These are phyloP conservation scores for Fraxinus anomala DNA, from an alignment of 257 asterid genomes.

Conservation along the genomic window DNA sequence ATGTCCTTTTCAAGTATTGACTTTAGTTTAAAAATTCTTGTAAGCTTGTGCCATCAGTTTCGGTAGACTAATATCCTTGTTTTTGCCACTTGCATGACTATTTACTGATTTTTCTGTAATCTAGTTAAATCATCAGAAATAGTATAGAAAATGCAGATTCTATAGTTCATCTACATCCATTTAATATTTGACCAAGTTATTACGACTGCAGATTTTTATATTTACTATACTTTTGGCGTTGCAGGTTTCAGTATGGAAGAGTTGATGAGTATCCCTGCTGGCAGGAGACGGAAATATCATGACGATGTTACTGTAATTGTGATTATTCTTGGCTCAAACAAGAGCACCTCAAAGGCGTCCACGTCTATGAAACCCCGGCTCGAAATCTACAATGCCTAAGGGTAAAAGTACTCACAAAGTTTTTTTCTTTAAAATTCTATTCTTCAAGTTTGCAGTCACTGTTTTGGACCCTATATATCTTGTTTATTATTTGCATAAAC, in stretches of 20 bases:
- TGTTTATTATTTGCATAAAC: background rate
- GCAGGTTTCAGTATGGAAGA: conserved; percentile 88
- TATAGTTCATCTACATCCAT: background rate
- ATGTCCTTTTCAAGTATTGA: conserved; percentile 27
- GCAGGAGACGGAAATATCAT: conserved; percentile 85
- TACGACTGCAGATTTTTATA: background rate
- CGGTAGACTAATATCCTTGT: conserved; percentile 6
- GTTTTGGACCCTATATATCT: conserved; percentile 19
- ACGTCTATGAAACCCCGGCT: conserved; percentile 39
- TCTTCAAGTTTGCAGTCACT: conserved; percentile 9
- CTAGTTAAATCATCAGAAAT: background rate
- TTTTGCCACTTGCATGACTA: conserved; percentile 18
- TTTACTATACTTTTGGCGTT: background rate
- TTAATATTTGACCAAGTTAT: background rate
- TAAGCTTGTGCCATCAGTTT: conserved; percentile 24
- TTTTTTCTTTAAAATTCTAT: conserved; percentile 29
- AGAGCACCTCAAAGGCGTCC: conserved; percentile 91
- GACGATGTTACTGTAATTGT: conserved; percentile 94
- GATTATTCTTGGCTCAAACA: conserved; percentile 68
- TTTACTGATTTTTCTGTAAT: conserved; percentile 13
- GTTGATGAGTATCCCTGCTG: conserved; percentile 89
- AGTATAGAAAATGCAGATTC: background rate
- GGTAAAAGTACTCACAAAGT: background rate
- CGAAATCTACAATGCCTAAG: background rate
- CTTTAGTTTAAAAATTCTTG: conserved; percentile 26